Evolutionary conservation across 768 basidiomycete species (phyloP).

Genomic region (Daedaleopsis nitida): DNA sequence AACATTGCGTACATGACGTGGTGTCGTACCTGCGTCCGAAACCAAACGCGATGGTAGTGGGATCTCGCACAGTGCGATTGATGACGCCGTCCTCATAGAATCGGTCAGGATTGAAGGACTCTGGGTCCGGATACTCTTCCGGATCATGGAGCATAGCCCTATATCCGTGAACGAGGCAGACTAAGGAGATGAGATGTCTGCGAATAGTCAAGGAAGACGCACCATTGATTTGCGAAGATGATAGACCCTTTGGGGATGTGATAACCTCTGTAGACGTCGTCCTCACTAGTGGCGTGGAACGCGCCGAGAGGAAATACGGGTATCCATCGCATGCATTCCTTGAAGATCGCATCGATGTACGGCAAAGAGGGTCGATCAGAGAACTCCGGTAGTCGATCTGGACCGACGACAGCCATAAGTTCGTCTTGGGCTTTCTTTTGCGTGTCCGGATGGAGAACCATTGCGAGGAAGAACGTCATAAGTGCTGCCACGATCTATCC

Average conservation of each 20-base stretch:
- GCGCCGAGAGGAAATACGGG: too few species aligned
- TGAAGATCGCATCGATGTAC: too few species aligned
- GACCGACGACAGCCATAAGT: too few species aligned
- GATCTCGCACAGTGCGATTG: background rate
- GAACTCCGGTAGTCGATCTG: too few species aligned
- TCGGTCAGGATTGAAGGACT: background rate
- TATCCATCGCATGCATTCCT: too few species aligned
- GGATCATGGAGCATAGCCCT: constrained; percentile 1
- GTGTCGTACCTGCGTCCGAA: background rate
- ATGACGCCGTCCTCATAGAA: background rate
- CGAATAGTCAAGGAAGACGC: background rate
- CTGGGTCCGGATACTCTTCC: background rate
- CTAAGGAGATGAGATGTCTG: too few species aligned
- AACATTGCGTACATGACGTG: background rate
- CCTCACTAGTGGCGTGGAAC: constrained; percentile 35
- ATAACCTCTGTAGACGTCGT: constrained; percentile 40
- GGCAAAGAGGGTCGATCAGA: too few species aligned
- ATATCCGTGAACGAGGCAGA: too few species aligned
- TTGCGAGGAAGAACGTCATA: too few species aligned
- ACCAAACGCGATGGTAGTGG: background rate
- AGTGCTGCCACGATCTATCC: too few species aligned
- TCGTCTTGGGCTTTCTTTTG: too few species aligned
- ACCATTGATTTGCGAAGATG: constrained; percentile 14
- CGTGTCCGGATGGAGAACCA: too few species aligned
- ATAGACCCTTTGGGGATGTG: constrained; percentile 36